These are phyloP conservation scores for Salvia miltiorrhiza DNA, from an alignment of 257 asterid genomes.

Conservation along the genomic window DNA sequence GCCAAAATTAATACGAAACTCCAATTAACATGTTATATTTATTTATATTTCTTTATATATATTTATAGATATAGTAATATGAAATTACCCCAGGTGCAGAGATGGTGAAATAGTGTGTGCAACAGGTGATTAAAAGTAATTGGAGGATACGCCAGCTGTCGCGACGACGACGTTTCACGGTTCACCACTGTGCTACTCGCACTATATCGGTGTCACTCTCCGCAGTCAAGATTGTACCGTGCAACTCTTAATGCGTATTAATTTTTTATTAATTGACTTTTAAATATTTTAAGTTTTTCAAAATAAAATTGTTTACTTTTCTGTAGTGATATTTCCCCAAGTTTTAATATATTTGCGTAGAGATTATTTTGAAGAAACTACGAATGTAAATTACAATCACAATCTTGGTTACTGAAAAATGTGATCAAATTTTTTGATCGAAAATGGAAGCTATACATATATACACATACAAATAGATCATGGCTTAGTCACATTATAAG, in stretches of 20 bases:
- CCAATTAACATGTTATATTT: too few relatives aligned
- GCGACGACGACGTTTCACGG: constrained; percentile 30
- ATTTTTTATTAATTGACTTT: neutral
- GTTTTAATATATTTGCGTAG: too few relatives aligned
- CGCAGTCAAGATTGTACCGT: constrained; percentile 14
- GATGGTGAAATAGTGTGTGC: neutral
- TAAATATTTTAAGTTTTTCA: neutral
- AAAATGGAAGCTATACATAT: neutral
- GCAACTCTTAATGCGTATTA: constrained; percentile 15
- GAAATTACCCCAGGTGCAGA: neutral
- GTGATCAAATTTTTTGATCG: neutral
- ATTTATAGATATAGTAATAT: too few relatives aligned
- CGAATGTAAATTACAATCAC: too few relatives aligned
- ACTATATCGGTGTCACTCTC: constrained; percentile 22
- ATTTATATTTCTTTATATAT: too few relatives aligned
- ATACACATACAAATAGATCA: too few relatives aligned
- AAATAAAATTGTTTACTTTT: too few relatives aligned
- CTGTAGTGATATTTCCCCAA: too few relatives aligned
- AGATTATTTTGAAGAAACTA: too few relatives aligned
- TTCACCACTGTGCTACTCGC: constrained; percentile 17
- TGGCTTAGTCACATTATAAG: neutral
- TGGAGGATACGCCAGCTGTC: constrained; percentile 35
- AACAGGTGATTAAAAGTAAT: constrained; percentile 18
- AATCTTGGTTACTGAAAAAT: too few relatives aligned
- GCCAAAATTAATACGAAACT: too few relatives aligned